phyloP scores from a whole-genome alignment of 2,329 filamentous ascomycete species.

The Fusarium staphyleae region DNA sequence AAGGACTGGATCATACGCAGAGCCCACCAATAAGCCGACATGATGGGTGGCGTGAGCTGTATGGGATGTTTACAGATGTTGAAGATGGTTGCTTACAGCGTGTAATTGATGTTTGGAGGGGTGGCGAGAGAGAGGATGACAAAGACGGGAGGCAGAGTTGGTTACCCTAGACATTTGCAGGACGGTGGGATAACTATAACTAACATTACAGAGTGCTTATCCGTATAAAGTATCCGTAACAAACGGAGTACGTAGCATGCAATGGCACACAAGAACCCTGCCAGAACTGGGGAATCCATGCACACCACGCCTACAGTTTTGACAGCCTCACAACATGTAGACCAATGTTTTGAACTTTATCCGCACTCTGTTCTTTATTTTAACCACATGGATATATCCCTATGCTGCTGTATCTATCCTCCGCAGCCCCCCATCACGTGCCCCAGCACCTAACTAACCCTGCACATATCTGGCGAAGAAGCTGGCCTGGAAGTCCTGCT shows the following conservation, averaged over 20 bases:
- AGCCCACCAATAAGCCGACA: slow-evolving; percentile 46
- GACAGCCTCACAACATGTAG: no score
- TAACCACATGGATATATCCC: no score
- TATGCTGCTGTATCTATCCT: neutral
- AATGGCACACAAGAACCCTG: no score
- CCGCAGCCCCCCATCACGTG: neutral
- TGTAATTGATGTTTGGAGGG: slow-evolving; percentile 25
- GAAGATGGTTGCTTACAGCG: neutral
- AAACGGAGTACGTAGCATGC: no score
- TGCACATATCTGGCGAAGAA: slow-evolving; percentile 44
- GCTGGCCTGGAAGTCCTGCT: slow-evolving; percentile 59
- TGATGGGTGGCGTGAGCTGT: slow-evolving; percentile 23
- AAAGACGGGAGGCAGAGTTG: neutral
- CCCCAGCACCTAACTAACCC: neutral
- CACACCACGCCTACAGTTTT: no score
- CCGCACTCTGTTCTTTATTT: no score
- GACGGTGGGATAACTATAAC: no score
- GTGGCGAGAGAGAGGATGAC: slow-evolving; percentile 20
- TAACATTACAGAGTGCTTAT: no score
- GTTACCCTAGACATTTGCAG: slow-evolving; percentile 21
- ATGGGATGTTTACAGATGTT: neutral
- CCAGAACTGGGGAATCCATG: no score
- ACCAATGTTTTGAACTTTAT: no score
- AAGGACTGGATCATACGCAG: slow-evolving; percentile 47
- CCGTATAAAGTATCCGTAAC: no score